Evolutionary conservation across 805 yeast species (phyloP).

Genomic region (Spencermartinsiella europaea): DNA sequence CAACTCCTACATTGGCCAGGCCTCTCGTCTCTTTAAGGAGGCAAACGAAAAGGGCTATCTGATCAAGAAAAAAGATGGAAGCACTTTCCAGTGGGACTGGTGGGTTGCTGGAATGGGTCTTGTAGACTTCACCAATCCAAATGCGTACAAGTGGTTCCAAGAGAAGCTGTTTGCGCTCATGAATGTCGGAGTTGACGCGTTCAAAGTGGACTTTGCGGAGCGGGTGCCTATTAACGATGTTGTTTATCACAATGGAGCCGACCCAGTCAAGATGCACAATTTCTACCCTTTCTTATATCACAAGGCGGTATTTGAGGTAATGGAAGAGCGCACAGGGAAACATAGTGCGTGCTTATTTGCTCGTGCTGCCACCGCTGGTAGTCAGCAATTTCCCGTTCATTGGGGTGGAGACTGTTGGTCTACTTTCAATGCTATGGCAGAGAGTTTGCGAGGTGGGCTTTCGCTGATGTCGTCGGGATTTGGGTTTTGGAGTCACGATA

Average conservation of each 20-base stretch:
- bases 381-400: conserved; percentile 38
- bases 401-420: conserved; percentile 40
- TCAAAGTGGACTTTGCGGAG: conserved; percentile 39
- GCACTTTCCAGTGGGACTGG: conserved; percentile 34
- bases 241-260: conserved; percentile 28
- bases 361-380: conserved; percentile 37
- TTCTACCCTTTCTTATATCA: conserved; percentile 35
- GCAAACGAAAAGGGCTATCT: conserved; percentile 33
- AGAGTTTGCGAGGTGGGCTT: conserved; percentile 36
- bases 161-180: conserved; percentile 26
- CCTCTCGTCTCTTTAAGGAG: conserved; percentile 30
- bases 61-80: conserved; percentile 30
- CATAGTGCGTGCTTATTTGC: conserved; percentile 36
- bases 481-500: conserved; percentile 39
- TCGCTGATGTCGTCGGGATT: conserved; percentile 33
- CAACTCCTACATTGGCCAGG: conserved; percentile 37
- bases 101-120: conserved; percentile 41
- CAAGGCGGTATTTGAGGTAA: conserved; percentile 33
- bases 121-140: conserved; percentile 38
- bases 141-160: conserved; percentile 34
- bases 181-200: conserved; percentile 35
- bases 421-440: conserved; percentile 38
- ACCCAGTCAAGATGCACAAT: conserved; percentile 36
- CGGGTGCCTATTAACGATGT: conserved; percentile 34
- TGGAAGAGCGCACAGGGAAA: conserved; percentile 31